Evolutionary conservation across 345 rosid species (phyloP), one percentile per base, ranked within the genome.

Genomic region (Bruguiera sexangula): DNA sequence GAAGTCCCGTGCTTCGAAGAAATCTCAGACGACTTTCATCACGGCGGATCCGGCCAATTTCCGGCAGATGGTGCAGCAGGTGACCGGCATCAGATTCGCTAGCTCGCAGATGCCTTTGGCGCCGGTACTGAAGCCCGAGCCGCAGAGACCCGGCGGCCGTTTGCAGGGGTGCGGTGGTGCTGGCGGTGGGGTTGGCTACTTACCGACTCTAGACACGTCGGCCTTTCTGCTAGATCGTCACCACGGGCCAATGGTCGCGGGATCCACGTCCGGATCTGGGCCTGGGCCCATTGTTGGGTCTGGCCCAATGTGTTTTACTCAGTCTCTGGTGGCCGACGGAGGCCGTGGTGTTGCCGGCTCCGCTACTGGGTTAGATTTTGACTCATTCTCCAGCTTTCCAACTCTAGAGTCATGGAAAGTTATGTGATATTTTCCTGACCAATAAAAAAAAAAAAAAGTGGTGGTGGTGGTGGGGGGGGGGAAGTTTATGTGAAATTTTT

Each of bases 61-160:
- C 72, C 76, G 97, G 24, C 88, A 87, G 85, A 83, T 91, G 96
- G 97, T 91, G 80, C 97, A 91, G 74, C 96, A 89, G 83, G 88
- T 91, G 15, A 91, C 97, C 15, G 97, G 97, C 2, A 83, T 80
- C 7, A 75, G 82, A 71, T 82, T 78, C 70, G 51, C 67, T 5
- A 72, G 48, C 71, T 34, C 81, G 11, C 78, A 57, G n/a, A n/a
- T 63, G 26, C 13, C 80, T 1, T 29, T 69, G 59, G 59, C 75
- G 26, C 80, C 79, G 18, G 61, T 86, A 27, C 59, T 88, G 67
- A 88, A 82, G 78, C 92, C 97, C 50, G 91, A 85, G 80, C 87
- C 97, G 2, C 84, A 77, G 65, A 75, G 87, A 54, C 65, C 50
- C 8, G 76, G 65, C 5, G 30, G 73, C 31, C 60, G 76, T 75